Evolutionary conservation across 345 rosid genomes (phyloP), one percentile per base, ranked within the genome.

Genomic region (Atalantia buxifolia): DNA sequence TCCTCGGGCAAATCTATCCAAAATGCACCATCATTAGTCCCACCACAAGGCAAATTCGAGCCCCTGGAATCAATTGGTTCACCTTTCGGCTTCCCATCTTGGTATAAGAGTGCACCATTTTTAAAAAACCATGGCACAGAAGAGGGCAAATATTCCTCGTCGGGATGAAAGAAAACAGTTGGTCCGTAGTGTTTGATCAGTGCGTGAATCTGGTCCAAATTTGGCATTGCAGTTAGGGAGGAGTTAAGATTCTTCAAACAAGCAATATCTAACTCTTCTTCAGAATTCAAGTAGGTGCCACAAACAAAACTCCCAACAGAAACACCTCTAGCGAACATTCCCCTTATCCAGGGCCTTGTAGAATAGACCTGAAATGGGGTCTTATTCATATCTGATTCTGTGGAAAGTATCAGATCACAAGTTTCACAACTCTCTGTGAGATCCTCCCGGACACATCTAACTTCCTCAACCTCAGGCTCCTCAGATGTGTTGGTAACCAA

Each of bases 71-170:
- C 85, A 57, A 95, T 93, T 0, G 81, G 83, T 84, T 84, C 82
- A 4, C 91, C 89, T 77, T 75, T 85, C 45, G 64, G 60, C 68
- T 86, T 78, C 66, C 92, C 92, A 35, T 88, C 79, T 50, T 80
- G 72, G 68, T 81, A 91, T 14, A 95, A 36, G 74, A 92, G 85
- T 13, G 98, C 97, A 35, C 98, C 98, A 19, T 92, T 92, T 78
- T 92, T 93, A 82, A 93, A 95, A 81, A 93, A 92, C 98, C 98
- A 95, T 64, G 80, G 88, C 57, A 95, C 93, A 0, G 98, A 93
- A 0, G 98, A 95, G 18, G 98, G 98, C 91, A 95, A 68, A 84
- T 84, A 95, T 70, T 73, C 83, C 77, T 95, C 98, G 14, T 93
- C 92, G 0, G 98, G 98, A 80, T 95, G 98, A 85, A 95, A 95